phyloP scores from a whole-genome alignment of 73 alveolate genomes.

The Paramecium biaurelia region DNA sequence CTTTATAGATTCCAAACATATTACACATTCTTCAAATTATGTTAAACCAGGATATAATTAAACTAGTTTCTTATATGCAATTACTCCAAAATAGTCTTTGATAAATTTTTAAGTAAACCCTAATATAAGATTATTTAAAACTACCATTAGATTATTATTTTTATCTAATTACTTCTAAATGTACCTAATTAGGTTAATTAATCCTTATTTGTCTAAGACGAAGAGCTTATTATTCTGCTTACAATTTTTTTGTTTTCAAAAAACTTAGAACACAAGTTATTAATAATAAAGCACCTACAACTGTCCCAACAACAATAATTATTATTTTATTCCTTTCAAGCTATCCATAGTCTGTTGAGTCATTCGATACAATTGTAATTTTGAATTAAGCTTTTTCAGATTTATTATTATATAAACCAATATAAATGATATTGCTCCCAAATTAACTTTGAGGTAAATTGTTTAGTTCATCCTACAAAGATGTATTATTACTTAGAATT shows the following conservation, averaged over 20 bases:
- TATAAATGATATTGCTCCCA: background rate
- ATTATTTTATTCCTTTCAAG: constrained; percentile 11
- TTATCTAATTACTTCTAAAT: background rate
- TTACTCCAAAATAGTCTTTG: background rate
- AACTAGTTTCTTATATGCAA: background rate
- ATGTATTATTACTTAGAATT: background rate
- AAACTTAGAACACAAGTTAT: background rate
- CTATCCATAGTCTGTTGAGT: background rate
- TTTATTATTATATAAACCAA: background rate
- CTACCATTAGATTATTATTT: background rate
- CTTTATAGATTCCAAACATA: constrained; percentile 16
- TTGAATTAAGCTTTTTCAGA: background rate
- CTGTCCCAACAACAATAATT: background rate
- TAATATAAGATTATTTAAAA: background rate
- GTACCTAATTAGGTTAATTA: background rate
- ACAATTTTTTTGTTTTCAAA: background rate
- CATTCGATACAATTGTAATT: background rate
- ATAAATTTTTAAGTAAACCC: background rate
- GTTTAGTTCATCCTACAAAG: background rate
- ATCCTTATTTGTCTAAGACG: background rate
- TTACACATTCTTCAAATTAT: constrained; percentile 31
- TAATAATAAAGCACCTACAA: background rate
- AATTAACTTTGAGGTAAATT: background rate
- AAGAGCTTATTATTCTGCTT: background rate
- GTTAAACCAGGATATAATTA: background rate